Evolutionary conservation across 176 grass and related monocot genomes (phyloP).

Genomic region (Aegilops tauschii): DNA sequence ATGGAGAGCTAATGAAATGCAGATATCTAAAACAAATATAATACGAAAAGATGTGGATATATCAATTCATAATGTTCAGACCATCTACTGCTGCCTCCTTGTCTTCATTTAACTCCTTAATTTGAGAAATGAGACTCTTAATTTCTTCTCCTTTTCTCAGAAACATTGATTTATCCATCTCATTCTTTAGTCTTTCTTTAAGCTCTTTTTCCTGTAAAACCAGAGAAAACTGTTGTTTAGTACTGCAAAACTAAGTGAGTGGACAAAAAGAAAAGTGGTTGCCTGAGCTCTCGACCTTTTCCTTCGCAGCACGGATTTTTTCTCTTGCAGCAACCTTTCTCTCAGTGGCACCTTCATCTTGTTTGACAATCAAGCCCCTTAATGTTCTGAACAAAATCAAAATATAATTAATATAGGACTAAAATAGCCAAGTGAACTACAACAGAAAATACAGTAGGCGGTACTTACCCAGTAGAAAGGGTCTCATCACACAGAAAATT

Average conservation of each 20-base stretch:
- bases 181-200: constrained; percentile 55
- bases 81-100: constrained; percentile 51
- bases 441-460: constrained; percentile 13
- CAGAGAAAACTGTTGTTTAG: constrained; percentile 12
- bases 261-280: constrained; percentile 6
- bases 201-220: constrained; percentile 62
- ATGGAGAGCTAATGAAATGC: constrained; percentile 11
- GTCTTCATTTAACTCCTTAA: constrained; percentile 57
- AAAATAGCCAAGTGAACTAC: not conserved
- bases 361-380: constrained; percentile 59
- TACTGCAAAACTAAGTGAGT: not conserved
- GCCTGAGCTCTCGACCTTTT: constrained; percentile 49
- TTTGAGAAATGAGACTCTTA: constrained; percentile 55
- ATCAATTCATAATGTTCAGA: constrained; percentile 34
- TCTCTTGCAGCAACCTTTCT: constrained; percentile 42
- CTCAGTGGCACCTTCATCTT: constrained; percentile 54
- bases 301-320: constrained; percentile 60
- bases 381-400: constrained; percentile 51
- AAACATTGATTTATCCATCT: constrained; percentile 39
- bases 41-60: constrained; percentile 1
- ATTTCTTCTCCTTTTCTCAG: constrained; percentile 24
- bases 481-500: constrained; percentile 86
- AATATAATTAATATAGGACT: constrained; percentile 25
- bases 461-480: constrained; percentile 72
- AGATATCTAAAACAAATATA: constrained; percentile 20